These are phyloP conservation scores for Acacia melanoxylon DNA, from an alignment of 306 rosid genomes.

Conservation along the genomic window DNA sequence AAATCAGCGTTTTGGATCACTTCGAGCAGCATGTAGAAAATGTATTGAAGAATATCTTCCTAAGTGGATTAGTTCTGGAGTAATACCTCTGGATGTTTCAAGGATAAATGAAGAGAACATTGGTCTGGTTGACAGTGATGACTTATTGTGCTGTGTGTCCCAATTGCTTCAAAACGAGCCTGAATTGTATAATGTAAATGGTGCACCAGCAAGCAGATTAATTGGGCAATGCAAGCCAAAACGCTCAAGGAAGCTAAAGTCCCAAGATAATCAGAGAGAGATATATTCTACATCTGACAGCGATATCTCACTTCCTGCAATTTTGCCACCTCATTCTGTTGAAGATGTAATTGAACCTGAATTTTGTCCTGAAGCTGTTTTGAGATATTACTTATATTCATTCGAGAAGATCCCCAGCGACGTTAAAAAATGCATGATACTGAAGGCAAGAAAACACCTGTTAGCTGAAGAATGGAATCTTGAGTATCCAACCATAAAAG, in stretches of 20 bases:
- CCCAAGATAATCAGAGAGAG: constrained; percentile 29
- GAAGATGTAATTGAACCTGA: constrained; percentile 24
- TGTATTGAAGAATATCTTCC: constrained; percentile 34
- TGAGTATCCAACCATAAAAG: constrained; percentile 30
- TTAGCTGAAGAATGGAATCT: constrained; percentile 51
- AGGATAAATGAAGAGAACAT: constrained; percentile 26
- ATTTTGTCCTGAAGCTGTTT: constrained; percentile 49
- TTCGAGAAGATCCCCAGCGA: not conserved
- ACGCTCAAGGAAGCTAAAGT: constrained; percentile 28
- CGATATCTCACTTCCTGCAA: constrained; percentile 25
- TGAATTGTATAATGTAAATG: constrained; percentile 20
- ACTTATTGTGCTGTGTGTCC: constrained; percentile 25
- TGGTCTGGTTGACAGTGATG: constrained; percentile 27
- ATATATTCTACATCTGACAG: constrained; percentile 12
- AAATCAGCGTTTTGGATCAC: constrained; percentile 27
- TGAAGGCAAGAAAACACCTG: constrained; percentile 51
- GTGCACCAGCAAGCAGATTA: constrained; percentile 29
- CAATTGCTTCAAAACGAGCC: constrained; percentile 43
- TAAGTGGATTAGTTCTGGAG: constrained; percentile 17
- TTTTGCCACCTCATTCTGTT: constrained; percentile 13
- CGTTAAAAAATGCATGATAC: constrained; percentile 2
- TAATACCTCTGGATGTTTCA: constrained; percentile 28
- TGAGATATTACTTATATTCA: constrained; percentile 39
- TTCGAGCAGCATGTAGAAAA: constrained; percentile 47
- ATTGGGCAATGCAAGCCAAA: constrained; percentile 31